A percentile compares a stretch with the other conserved stretches of the same genome.
These are phyloP conservation scores for Achaetomium macrosporum DNA, from an alignment of 2,329 filamentous ascomycete species.

Conservation along the genomic window DNA sequence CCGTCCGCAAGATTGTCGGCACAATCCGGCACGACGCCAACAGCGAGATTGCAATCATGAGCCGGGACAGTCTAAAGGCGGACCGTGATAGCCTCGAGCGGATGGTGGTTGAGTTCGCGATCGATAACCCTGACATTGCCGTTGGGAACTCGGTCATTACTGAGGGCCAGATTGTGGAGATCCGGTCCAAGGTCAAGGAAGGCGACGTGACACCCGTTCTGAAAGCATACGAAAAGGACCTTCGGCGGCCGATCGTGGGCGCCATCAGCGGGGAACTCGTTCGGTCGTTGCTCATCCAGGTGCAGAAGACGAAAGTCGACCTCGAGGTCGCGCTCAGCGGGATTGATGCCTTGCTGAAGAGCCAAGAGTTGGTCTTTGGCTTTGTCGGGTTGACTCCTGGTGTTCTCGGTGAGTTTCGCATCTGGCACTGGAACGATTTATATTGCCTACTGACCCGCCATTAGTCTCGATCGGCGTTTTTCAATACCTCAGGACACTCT, in stretches of 20 bases:
- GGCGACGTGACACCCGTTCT: conserved; percentile 91
- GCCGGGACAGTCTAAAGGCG: conserved; percentile 80
- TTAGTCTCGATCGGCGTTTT: conserved; percentile 65
- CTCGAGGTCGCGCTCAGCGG: conserved; percentile 93
- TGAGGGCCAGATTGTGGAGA: conserved; percentile 64
- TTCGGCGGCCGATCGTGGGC: conserved; percentile 74
- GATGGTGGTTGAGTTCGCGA: conserved; percentile 96
- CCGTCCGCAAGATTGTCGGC: conserved; percentile 71
- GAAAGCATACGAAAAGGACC: conserved; percentile 82
- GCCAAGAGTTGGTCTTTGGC: conserved; percentile 95
- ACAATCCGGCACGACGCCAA: conserved; percentile 91
- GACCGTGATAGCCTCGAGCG: conserved; percentile 89
- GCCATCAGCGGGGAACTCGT: conserved; percentile 82
- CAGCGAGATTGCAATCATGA: conserved; percentile 96
- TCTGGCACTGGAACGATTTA: not conserved
- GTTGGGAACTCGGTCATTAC: conserved; percentile 48
- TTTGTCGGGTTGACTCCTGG: conserved; percentile 92
- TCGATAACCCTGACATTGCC: conserved; percentile 66
- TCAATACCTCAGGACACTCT: conserved; percentile 63
- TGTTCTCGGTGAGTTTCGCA: conserved; percentile 47
- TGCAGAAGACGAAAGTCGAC: conserved; percentile 98
- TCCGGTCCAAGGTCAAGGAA: conserved; percentile 75
- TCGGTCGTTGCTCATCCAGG: conserved; percentile 85
- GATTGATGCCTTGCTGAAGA: conserved; percentile 90
- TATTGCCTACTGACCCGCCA: not conserved